These are phyloP conservation scores for Ceriops tagal DNA, from an alignment of 345 rosid species.

Conservation along the genomic window DNA sequence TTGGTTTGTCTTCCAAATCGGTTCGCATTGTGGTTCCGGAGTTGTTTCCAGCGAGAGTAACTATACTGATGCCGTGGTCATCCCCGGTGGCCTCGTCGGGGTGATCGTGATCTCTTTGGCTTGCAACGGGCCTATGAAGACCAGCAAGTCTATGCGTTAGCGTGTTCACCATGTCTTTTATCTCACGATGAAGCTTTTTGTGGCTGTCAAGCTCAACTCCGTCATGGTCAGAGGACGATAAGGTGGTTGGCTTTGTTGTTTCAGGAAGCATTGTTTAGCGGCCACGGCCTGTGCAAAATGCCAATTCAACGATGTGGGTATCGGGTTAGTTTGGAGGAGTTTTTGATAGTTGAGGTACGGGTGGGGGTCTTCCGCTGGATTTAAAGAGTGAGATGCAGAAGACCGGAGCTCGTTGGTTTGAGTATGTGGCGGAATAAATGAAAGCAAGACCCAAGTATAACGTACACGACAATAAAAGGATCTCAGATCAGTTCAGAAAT, in stretches of 20 bases:
- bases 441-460: conserved; percentile 25
- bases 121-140: conserved; percentile 42
- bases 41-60: conserved; percentile 81
- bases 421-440: too few species aligned
- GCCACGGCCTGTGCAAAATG: too few species aligned
- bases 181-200: conserved; percentile 31
- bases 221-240: conserved; percentile 12
- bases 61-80: conserved; percentile 41
- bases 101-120: conserved; percentile 19
- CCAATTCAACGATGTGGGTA: too few species aligned
- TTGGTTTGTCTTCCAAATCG: conserved; percentile 47
- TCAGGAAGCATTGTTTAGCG: conserved; percentile 35
- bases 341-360: neutral
- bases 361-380: neutral
- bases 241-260: conserved; percentile 17
- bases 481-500: neutral
- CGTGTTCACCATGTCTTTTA: conserved; percentile 49
- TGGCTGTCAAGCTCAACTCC: conserved; percentile 14
- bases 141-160: conserved; percentile 34
- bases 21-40: conserved; percentile 68
- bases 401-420: neutral
- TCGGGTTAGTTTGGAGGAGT: too few species aligned
- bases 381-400: neutral
- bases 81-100: conserved; percentile 30
- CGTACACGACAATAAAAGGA: conserved; percentile 40